Conservation (phyloP, 257 asterid species). For the Scutellaria minor region DNA sequence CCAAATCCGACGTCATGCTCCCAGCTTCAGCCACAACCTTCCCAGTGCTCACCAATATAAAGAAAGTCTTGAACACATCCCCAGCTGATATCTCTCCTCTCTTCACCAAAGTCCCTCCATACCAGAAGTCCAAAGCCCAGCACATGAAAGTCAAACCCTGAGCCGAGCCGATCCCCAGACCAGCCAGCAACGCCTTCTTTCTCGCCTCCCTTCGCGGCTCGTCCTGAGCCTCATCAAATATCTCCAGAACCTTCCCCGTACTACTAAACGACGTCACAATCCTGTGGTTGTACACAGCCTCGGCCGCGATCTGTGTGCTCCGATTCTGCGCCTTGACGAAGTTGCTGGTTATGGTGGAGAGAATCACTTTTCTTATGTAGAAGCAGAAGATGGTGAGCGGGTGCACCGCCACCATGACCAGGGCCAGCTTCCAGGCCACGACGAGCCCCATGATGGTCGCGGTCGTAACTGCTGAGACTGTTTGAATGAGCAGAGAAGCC, state of each 20-base stretch:
- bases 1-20: slow-evolving; percentile 93
- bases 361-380: slow-evolving; percentile 66
- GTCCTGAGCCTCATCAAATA: slow-evolving; percentile 77
- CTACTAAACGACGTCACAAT: slow-evolving; percentile 79
- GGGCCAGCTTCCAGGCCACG: slow-evolving; percentile 87
- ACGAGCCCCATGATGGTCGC: slow-evolving; percentile 71
- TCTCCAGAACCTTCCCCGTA: slow-evolving; percentile 57
- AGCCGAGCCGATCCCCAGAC: slow-evolving; percentile 88
- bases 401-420: slow-evolving; percentile 85
- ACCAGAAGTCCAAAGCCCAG: slow-evolving; percentile 94
- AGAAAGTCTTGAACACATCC: slow-evolving; percentile 79
- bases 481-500: slow-evolving; percentile 64
- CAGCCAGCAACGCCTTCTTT: slow-evolving; percentile 80
- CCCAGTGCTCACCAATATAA: slow-evolving; percentile 79
- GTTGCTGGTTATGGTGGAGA: slow-evolving; percentile 63
- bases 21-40: slow-evolving; percentile 92
- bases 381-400: slow-evolving; percentile 79
- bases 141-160: slow-evolving; percentile 84
- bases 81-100: slow-evolving; percentile 75
- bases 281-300: slow-evolving; percentile 77
- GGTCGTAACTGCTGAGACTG: slow-evolving; percentile 64
- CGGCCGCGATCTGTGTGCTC: slow-evolving; percentile 81
- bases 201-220: slow-evolving; percentile 78
- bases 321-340: slow-evolving; percentile 72
- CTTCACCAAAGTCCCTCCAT: slow-evolving; percentile 70